These are phyloP conservation scores for Peronospora belbahrii DNA, from an alignment of 352 stramenopile species.

Conservation along the genomic window DNA sequence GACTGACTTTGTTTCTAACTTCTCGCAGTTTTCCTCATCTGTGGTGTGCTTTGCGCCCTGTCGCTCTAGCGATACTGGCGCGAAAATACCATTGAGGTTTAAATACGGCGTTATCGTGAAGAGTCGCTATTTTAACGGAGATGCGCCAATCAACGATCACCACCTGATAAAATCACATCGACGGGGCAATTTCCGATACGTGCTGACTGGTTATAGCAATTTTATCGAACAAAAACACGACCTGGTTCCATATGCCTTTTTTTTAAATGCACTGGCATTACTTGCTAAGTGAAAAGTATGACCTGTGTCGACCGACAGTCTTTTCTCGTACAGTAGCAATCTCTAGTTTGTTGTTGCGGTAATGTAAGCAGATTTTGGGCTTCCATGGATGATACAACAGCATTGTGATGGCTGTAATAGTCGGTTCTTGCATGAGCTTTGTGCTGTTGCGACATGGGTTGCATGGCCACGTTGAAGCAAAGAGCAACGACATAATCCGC, in stretches of 20 bases:
- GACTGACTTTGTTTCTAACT: constrained; percentile 3
- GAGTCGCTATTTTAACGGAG: constrained; percentile 24
- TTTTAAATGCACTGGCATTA: too few relatives aligned
- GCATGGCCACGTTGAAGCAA: too few relatives aligned
- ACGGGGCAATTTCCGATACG: not conserved
- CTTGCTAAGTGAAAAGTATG: too few relatives aligned
- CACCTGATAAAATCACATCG: constrained; percentile 15
- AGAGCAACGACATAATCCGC: too few relatives aligned
- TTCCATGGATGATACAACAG: not conserved
- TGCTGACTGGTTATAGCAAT: constrained; percentile 2
- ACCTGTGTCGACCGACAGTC: too few relatives aligned
- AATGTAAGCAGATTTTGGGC: too few relatives aligned
- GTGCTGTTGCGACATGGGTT: constrained; percentile 3
- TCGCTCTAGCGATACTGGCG: not conserved
- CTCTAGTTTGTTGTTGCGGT: too few relatives aligned
- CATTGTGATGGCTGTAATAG: constrained; percentile 1
- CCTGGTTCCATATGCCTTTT: too few relatives aligned
- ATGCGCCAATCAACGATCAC: constrained; percentile 18
- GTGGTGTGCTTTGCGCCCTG: constrained; percentile 5
- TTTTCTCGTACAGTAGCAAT: too few relatives aligned
- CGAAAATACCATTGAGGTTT: not conserved
- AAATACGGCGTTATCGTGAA: constrained; percentile 4
- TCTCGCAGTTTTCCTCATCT: constrained; percentile 16
- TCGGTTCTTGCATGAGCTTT: not conserved
- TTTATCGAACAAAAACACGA: not conserved